Percentiles rank a stretch among this genome's conserved stretches.
These are phyloP conservation scores for Pestalotiopsis sp. DNA, from an alignment of 2,329 filamentous ascomycete genomes.

Conservation along the genomic window DNA sequence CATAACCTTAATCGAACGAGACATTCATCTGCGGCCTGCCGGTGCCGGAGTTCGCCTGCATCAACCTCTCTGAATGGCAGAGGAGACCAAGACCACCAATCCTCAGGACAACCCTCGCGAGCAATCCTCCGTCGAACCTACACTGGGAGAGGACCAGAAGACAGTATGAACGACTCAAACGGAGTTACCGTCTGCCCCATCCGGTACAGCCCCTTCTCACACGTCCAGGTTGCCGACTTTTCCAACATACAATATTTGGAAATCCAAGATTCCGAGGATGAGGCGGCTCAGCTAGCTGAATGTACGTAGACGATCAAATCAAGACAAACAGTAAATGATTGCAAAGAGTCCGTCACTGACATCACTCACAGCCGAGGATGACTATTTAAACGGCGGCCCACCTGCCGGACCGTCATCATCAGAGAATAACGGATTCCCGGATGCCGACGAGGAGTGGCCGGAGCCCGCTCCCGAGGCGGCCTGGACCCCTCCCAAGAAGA, in stretches of 20 bases:
- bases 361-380: constrained; percentile 1
- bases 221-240: constrained; percentile 21
- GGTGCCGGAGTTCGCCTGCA: constrained; percentile 1
- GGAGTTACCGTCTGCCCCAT: constrained; percentile 17
- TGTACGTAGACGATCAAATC: constrained; percentile 12
- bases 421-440: not conserved
- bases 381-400: not conserved
- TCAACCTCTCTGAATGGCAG: constrained; percentile 16
- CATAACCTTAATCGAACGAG: not conserved
- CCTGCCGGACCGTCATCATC: not conserved
- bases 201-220: constrained; percentile 16
- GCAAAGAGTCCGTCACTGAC: not conserved
- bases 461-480: not conserved
- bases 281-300: constrained; percentile 14
- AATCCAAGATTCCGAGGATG: constrained; percentile 13
- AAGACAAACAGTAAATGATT: not conserved
- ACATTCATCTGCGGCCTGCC: constrained; percentile 12
- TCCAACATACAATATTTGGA: constrained; percentile 17
- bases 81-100: not conserved
- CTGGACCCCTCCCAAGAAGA: constrained; percentile 14
- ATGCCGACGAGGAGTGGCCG: constrained; percentile 12
- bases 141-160: constrained; percentile 11
- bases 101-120: constrained; percentile 14
- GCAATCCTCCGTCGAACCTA: constrained; percentile 9
- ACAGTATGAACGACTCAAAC: constrained; percentile 17